Evolutionary conservation across 2,329 filamentous ascomycete genomes (phyloP).

Genomic region (Furcasterigmium sp.): DNA sequence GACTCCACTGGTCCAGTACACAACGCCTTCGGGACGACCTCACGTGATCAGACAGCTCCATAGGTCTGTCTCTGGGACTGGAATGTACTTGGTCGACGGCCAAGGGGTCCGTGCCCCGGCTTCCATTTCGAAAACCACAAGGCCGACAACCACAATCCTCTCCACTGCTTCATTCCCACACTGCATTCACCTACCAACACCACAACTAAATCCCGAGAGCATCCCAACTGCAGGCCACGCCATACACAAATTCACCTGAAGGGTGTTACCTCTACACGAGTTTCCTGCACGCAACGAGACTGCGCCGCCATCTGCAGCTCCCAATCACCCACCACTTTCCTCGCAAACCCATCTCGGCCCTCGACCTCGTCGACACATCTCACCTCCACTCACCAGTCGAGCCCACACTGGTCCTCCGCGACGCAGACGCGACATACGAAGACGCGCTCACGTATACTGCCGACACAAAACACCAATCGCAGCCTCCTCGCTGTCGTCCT

Average conservation of each 20-base stretch:
- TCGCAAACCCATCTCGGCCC: no score
- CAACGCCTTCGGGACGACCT: not conserved
- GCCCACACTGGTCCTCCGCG: no score
- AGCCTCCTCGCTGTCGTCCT: not conserved
- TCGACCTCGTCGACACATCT: no score
- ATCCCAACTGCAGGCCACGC: no score
- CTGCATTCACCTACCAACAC: not conserved
- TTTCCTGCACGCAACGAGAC: no score
- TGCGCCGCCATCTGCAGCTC: no score
- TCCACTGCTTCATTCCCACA: not conserved
- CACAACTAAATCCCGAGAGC: not conserved
- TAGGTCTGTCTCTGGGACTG: no score
- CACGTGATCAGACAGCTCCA: not conserved
- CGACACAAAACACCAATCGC: not conserved
- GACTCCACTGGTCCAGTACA: not conserved
- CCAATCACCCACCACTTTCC: no score
- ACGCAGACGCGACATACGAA: not conserved
- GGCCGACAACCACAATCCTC: not conserved
- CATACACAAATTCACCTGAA: no score
- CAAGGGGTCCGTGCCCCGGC: not conserved
- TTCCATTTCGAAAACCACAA: conserved; percentile 5
- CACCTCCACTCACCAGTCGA: no score
- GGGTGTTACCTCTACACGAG: no score
- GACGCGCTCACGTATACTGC: no score
- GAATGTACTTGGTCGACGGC: not conserved